Conservation (phyloP, 768 basidiomycete species). For the Stropharia rugosoannulata region DNA sequence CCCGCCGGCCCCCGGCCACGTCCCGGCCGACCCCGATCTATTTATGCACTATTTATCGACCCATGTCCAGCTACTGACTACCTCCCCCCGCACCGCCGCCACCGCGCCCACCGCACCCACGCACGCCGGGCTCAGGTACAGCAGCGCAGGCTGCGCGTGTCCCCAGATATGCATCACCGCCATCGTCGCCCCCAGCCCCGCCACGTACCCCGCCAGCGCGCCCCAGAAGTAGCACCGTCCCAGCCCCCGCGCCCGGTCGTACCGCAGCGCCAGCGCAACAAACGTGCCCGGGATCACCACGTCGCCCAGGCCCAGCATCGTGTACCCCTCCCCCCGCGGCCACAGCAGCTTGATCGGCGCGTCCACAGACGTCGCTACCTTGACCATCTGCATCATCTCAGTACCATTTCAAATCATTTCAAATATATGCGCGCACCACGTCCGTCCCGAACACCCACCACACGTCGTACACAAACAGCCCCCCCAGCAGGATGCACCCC, state of each 20-base stretch:
- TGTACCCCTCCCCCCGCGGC: constrained; percentile 66
- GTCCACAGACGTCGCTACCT: constrained; percentile 87
- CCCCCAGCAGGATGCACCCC: constrained; percentile 76
- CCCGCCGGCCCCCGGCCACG: constrained; percentile 11
- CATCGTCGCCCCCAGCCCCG: constrained; percentile 78
- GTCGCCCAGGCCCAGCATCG: constrained; percentile 93
- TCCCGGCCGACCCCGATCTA: constrained; percentile 9
- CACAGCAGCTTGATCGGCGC: constrained; percentile 92
- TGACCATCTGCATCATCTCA: constrained; percentile 69
- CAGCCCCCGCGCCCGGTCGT: constrained; percentile 50
- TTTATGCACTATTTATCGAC: constrained; percentile 36
- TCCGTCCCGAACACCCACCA: constrained; percentile 93
- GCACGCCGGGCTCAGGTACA: constrained; percentile 88
- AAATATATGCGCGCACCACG: constrained; percentile 53
- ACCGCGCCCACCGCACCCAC: constrained; percentile 66
- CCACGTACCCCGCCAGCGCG: constrained; percentile 66
- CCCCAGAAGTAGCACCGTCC: constrained; percentile 80
- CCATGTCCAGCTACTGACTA: constrained; percentile 72
- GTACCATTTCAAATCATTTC: neutral
- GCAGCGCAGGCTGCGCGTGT: constrained; percentile 85
- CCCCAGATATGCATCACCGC: constrained; percentile 77
- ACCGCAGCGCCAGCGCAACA: constrained; percentile 83
- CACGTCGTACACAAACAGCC: constrained; percentile 90
- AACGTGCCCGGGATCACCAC: constrained; percentile 69
- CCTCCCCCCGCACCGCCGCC: constrained; percentile 63